Evolutionary conservation across 2,329 filamentous ascomycete species (phyloP).

Genomic region (Aspergillus uvarum): DNA sequence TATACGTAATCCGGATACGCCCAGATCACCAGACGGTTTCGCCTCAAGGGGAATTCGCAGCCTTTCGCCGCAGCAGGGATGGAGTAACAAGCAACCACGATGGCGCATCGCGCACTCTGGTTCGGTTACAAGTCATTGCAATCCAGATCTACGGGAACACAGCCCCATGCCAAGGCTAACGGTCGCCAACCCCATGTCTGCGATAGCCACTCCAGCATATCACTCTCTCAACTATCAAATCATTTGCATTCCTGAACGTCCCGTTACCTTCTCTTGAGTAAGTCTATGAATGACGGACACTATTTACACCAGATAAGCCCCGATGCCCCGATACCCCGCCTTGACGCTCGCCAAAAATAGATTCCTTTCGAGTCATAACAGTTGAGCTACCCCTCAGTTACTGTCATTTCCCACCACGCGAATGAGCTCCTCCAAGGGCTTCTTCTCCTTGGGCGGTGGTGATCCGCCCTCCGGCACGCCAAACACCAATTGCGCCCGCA

Average conservation of each 20-base stretch:
- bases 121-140: not conserved
- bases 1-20: not conserved
- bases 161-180: not conserved
- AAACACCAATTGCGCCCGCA: slow-evolving; percentile 79
- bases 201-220: not conserved
- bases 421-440: slow-evolving; percentile 7
- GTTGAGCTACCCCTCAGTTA: not conserved
- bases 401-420: not conserved
- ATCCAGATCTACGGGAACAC: not conserved
- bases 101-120: not conserved
- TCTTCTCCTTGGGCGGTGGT: slow-evolving; percentile 10
- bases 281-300: not conserved
- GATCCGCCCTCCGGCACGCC: slow-evolving; percentile 30
- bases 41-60: not conserved
- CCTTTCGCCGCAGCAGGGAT: not conserved
- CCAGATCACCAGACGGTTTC: not conserved
- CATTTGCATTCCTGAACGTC: not conserved
- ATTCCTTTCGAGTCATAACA: not conserved
- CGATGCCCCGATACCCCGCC: not conserved
- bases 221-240: not conserved
- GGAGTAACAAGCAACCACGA: not conserved
- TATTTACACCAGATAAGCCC: not conserved
- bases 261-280: not conserved
- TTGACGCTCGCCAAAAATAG: not conserved
- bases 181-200: not conserved